Conservation (phyloP, 441 rosid species). For the Hura crepitans region DNA sequence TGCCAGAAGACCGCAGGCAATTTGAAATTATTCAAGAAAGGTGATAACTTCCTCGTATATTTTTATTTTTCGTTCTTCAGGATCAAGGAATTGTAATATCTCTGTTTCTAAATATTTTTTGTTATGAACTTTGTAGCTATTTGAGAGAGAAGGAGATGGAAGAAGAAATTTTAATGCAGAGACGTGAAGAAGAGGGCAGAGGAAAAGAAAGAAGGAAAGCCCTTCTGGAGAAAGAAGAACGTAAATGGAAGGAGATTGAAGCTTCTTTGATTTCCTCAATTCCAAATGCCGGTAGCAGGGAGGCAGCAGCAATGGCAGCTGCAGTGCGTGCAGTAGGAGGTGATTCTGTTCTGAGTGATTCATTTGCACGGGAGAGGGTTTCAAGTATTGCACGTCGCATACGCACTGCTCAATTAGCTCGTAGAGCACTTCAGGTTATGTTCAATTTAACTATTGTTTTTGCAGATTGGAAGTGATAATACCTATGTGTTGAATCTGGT, state of each 20-base stretch:
- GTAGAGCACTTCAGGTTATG: slow-evolving; percentile 84
- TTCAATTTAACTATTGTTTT: background rate
- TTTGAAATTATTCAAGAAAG: slow-evolving; percentile 99
- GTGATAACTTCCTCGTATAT: slow-evolving; percentile 41
- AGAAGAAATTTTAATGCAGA: slow-evolving; percentile 96
- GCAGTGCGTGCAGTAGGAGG: slow-evolving; percentile 99
- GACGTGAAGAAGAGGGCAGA: slow-evolving; percentile 99
- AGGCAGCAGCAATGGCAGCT: slow-evolving; percentile 99
- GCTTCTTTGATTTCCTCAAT: slow-evolving; percentile 98
- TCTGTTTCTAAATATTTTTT: slow-evolving; percentile 17
- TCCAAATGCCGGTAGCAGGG: slow-evolving; percentile 99
- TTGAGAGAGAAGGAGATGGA: slow-evolving; percentile 99
- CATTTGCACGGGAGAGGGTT: slow-evolving; percentile 98
- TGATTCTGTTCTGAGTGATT: slow-evolving; percentile 99
- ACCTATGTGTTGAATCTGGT: background rate
- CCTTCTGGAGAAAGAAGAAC: slow-evolving; percentile 98
- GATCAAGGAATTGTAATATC: slow-evolving; percentile 12
- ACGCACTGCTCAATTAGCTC: slow-evolving; percentile 81
- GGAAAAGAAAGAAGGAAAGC: slow-evolving; percentile 99
- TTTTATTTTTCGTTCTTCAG: slow-evolving; percentile 22
- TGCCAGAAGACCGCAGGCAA: slow-evolving; percentile 98
- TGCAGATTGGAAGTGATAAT: background rate
- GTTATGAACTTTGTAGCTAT: slow-evolving; percentile 50
- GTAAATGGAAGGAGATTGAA: slow-evolving; percentile 99
- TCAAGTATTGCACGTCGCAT: slow-evolving; percentile 97